Evolutionary conservation across 768 basidiomycete genomes (phyloP).

Genomic region (Pulveroboletus ravenelii): DNA sequence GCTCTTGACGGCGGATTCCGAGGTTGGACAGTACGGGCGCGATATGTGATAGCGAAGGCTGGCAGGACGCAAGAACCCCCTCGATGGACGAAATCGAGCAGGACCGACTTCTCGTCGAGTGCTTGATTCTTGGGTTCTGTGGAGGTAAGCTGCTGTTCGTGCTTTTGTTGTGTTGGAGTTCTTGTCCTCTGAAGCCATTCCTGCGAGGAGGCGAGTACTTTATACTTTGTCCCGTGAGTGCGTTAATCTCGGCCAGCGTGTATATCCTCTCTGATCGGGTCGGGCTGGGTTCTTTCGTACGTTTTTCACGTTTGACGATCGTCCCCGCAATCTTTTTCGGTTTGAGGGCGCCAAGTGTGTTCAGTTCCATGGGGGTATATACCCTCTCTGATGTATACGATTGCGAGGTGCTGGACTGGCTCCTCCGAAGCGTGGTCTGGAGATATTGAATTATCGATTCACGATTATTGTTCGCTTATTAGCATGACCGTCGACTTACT

Average conservation of each 20-base stretch:
- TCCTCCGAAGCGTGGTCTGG: slow-evolving; percentile 18
- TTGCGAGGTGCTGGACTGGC: slow-evolving; percentile 19
- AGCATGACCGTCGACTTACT: slow-evolving; percentile 10
- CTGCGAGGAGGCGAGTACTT: slow-evolving; percentile 21
- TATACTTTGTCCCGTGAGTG: slow-evolving; percentile 26
- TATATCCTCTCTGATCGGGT: slow-evolving; percentile 32
- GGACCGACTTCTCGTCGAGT: slow-evolving; percentile 24
- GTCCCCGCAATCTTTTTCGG: slow-evolving; percentile 14
- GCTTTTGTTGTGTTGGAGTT: slow-evolving; percentile 11
- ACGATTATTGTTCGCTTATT: neutral
- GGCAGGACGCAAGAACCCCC: slow-evolving; percentile 53
- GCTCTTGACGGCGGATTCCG: slow-evolving; percentile 56
- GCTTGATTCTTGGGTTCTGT: slow-evolving; percentile 9
- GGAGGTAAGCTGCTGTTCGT: slow-evolving; percentile 21
- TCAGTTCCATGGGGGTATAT: slow-evolving; percentile 22
- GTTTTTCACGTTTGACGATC: slow-evolving; percentile 16
- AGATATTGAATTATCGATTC: neutral
- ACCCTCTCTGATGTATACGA: slow-evolving; percentile 24
- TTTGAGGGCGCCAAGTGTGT: slow-evolving; percentile 8
- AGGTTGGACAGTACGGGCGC: slow-evolving; percentile 50
- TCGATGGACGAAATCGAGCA: slow-evolving; percentile 44
- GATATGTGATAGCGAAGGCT: slow-evolving; percentile 63
- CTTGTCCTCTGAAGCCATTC: slow-evolving; percentile 9
- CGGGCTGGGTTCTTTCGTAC: slow-evolving; percentile 23
- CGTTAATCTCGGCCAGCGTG: slow-evolving; percentile 32